Percentiles rank a stretch among this genome's conserved stretches.
These are phyloP conservation scores for Xylariomycetidae sp. DNA, from an alignment of 2,329 filamentous ascomycete genomes.

Conservation along the genomic window DNA sequence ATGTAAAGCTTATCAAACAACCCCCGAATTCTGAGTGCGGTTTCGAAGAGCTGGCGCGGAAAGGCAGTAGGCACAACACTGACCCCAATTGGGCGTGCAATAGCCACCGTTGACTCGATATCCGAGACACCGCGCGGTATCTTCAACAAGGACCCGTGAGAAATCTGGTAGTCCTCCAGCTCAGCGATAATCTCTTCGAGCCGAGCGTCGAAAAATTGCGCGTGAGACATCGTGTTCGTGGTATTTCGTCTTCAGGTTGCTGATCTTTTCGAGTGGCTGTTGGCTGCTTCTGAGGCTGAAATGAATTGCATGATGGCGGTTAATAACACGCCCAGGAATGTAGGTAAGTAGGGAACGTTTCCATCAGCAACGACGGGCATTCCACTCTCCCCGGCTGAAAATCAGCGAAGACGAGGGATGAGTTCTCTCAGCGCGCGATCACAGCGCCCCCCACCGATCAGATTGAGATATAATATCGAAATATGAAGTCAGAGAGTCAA, in stretches of 20 bases:
- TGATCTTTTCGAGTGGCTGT: neutral
- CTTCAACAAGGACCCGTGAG: conserved; percentile 10
- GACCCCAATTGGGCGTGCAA: conserved; percentile 9
- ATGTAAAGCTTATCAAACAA: conserved; percentile 13
- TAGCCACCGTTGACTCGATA: conserved; percentile 5
- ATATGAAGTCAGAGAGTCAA: no score
- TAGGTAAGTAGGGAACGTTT: no score
- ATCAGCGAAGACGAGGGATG: no score
- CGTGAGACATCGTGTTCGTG: conserved; percentile 2
- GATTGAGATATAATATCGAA: no score
- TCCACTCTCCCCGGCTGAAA: no score
- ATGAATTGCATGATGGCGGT: no score
- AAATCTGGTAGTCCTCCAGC: conserved; percentile 12
- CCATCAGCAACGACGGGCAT: no score
- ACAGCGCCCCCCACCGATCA: no score
- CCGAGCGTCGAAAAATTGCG: conserved; percentile 3
- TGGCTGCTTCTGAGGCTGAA: no score
- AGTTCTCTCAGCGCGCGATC: no score
- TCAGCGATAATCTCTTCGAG: conserved; percentile 8
- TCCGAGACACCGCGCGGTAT: conserved; percentile 6
- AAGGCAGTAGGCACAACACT: conserved; percentile 10
- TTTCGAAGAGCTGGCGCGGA: conserved; percentile 6
- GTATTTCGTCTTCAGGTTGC: neutral
- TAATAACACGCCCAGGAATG: no score
- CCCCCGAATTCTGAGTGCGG: conserved; percentile 7